Evolutionary conservation across 1,139 yeast species (phyloP).

Genomic region (Kurtzmaniella quercitrusa): DNA sequence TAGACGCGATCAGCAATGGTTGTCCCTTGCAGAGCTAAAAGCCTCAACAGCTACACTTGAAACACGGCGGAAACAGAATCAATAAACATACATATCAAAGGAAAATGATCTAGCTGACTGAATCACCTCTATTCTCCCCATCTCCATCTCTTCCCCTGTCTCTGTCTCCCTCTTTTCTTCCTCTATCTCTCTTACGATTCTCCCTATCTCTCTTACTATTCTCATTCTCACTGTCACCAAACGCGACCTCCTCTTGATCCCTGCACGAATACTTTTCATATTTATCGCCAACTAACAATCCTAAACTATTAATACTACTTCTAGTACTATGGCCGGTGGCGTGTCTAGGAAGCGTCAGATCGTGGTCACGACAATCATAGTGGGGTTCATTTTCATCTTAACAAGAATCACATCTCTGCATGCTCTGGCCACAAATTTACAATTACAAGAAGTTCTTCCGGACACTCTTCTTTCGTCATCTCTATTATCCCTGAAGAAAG

Average conservation of each 20-base stretch:
- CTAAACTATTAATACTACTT: neutral
- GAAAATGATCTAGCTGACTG: too few relatives aligned
- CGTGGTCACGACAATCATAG: constrained; percentile 19
- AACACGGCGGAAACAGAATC: too few relatives aligned
- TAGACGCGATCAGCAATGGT: too few relatives aligned
- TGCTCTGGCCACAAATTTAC: constrained; percentile 24
- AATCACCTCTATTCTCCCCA: too few relatives aligned
- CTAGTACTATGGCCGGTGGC: constrained; percentile 1
- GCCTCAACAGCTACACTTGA: too few relatives aligned
- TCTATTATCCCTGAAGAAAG: constrained; percentile 30
- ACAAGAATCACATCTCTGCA: constrained; percentile 22
- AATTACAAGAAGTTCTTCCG: constrained; percentile 29
- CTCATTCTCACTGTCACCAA: neutral
- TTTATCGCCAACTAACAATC: neutral
- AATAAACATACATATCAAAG: too few relatives aligned
- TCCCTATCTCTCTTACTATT: neutral
- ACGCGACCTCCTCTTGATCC: neutral
- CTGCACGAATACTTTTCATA: neutral
- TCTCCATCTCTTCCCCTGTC: neutral
- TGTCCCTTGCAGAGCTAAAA: too few relatives aligned
- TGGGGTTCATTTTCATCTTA: constrained; percentile 17
- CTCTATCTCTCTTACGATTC: neutral
- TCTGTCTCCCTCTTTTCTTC: neutral
- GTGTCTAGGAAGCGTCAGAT: constrained; percentile 19
- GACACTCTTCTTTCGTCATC: constrained; percentile 35